Evolutionary conservation across 78 protist species (phyloP).

Genomic region (Dictyostelium brefeldianum): DNA sequence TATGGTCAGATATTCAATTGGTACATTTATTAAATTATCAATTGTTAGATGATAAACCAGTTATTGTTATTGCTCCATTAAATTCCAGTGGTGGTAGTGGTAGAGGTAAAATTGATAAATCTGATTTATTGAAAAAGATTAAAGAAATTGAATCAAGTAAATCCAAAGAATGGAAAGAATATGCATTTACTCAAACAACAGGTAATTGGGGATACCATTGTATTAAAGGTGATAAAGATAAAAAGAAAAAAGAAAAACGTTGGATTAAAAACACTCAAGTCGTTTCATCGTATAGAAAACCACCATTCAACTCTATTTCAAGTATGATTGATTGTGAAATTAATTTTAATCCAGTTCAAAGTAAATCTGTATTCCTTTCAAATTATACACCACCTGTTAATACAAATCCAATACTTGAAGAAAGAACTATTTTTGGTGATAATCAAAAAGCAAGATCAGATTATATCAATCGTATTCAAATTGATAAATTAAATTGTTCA

Average conservation of each 20-base stretch:
- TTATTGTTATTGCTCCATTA: not conserved
- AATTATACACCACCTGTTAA: constrained; percentile 4
- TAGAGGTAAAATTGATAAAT: not conserved
- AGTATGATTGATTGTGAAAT: constrained; percentile 5
- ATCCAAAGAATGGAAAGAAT: not conserved
- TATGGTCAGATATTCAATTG: constrained; percentile 36
- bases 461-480: constrained; percentile 1
- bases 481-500: not conserved
- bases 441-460: constrained; percentile 1
- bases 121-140: not conserved
- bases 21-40: constrained; percentile 23
- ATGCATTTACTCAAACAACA: constrained; percentile 5
- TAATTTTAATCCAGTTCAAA: not conserved
- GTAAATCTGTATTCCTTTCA: constrained; percentile 5
- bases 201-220: constrained; percentile 23
- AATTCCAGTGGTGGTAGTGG: not conserved
- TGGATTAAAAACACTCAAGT: not conserved
- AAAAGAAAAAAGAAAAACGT: constrained; percentile 26
- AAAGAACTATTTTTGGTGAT: constrained; percentile 14
- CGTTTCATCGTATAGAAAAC: constrained; percentile 31
- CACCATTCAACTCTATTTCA: constrained; percentile 3
- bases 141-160: not conserved
- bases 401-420: not conserved
- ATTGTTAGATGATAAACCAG: constrained; percentile 8
- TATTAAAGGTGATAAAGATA: constrained; percentile 5